Percentiles rank a stretch among this genome's conserved stretches.
These are phyloP conservation scores for Pyricularia grisea DNA, from an alignment of 2,329 filamentous ascomycete genomes.

Conservation along the genomic window DNA sequence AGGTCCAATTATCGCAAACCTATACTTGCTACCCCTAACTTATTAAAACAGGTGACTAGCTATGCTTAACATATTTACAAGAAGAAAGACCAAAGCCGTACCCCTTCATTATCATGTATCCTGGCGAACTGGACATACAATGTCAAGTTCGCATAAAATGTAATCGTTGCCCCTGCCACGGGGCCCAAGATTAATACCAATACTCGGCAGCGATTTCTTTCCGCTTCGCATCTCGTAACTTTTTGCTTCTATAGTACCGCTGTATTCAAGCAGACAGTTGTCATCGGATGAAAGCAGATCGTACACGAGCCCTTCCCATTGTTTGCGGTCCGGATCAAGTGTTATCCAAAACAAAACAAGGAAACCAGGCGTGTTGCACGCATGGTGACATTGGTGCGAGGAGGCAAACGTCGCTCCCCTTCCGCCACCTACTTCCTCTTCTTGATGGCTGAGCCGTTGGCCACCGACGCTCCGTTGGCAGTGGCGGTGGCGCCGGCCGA, in stretches of 20 bases:
- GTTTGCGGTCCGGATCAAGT: not conserved
- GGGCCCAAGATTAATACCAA: not conserved
- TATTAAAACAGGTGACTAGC: not conserved
- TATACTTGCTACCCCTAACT: not conserved
- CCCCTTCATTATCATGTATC: not conserved
- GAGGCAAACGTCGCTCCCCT: not conserved
- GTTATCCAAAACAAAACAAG: not conserved
- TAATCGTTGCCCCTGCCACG: not conserved
- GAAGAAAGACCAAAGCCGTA: not conserved
- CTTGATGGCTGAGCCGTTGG: conserved; percentile 11
- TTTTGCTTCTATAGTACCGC: not conserved
- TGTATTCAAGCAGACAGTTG: not conserved
- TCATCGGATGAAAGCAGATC: not conserved
- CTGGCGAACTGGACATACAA: not conserved
- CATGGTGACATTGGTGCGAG: too few relatives aligned
- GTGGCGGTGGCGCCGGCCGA: not conserved
- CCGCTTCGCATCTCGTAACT: not conserved
- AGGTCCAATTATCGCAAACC: not conserved
- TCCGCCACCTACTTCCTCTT: conserved; percentile 6
- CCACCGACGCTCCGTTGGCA: not conserved
- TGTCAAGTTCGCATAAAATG: not conserved
- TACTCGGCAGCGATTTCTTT: not conserved
- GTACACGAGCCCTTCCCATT: not conserved
- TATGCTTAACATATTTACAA: not conserved
- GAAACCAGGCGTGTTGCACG: not conserved